Percentiles rank a stretch among this genome's conserved stretches.
These are phyloP conservation scores for Pneumocystis sp. DNA, from an alignment of 1,139 yeast species.

Conservation along the genomic window DNA sequence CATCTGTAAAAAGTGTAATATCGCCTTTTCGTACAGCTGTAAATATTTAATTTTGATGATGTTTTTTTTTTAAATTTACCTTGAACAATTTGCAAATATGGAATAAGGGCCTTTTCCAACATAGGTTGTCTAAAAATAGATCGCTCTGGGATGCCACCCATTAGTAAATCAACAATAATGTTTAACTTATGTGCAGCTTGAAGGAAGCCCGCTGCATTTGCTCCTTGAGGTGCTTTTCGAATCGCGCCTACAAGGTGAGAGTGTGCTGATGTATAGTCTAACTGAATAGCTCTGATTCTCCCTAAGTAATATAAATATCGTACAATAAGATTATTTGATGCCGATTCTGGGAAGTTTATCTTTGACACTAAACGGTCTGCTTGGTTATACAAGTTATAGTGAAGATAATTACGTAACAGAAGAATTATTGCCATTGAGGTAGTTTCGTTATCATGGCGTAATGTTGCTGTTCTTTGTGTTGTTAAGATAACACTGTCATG, in stretches of 20 bases:
- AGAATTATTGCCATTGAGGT: slow-evolving; percentile 76
- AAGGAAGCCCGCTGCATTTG: slow-evolving; percentile 69
- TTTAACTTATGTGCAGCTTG: slow-evolving; percentile 83
- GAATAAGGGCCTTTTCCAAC: slow-evolving; percentile 47
- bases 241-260: slow-evolving; percentile 85
- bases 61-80: background rate
- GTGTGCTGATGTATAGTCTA: slow-evolving; percentile 81
- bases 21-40: slow-evolving; percentile 84
- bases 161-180: slow-evolving; percentile 75
- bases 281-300: slow-evolving; percentile 76
- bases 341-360: slow-evolving; percentile 70
- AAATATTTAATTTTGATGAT: background rate
- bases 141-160: slow-evolving; percentile 96
- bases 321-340: slow-evolving; percentile 79
- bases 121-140: slow-evolving; percentile 55
- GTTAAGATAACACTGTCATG: slow-evolving; percentile 33
- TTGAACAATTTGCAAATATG: slow-evolving; percentile 74
- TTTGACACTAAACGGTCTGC: slow-evolving; percentile 85
- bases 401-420: slow-evolving; percentile 63
- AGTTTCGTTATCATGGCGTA: slow-evolving; percentile 86
- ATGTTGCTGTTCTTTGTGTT: slow-evolving; percentile 73
- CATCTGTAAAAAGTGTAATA: slow-evolving; percentile 60
- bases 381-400: slow-evolving; percentile 66
- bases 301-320: slow-evolving; percentile 85
- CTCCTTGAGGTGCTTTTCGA: slow-evolving; percentile 92